A percentile compares a stretch with the other conserved stretches of the same genome.
These are phyloP conservation scores for Closterium sp. DNA, from an alignment of 139 green algal genomes.

Conservation along the genomic window DNA sequence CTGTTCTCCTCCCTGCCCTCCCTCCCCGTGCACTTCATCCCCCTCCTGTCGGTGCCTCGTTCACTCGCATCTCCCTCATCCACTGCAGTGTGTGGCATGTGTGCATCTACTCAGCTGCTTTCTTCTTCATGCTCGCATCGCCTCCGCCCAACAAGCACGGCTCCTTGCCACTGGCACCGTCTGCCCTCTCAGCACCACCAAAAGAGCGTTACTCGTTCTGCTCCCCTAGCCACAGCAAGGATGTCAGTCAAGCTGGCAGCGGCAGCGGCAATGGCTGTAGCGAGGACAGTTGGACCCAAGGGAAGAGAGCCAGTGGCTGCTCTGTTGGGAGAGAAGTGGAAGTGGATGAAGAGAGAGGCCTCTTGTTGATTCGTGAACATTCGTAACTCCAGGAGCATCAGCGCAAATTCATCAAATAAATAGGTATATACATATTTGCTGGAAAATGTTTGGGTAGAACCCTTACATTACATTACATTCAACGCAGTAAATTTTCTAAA, in stretches of 20 bases:
- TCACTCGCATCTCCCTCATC: too few relatives aligned
- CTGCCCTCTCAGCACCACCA: neutral
- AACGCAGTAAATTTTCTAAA: too few relatives aligned
- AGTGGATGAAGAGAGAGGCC: neutral
- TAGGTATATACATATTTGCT: too few relatives aligned
- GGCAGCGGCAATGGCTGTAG: neutral
- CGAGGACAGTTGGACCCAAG: neutral
- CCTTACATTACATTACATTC: too few relatives aligned
- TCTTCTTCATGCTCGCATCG: conserved; percentile 26
- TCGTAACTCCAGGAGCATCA: neutral
- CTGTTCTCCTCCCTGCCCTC: too few relatives aligned
- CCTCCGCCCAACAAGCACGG: neutral
- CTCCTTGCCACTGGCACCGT: neutral
- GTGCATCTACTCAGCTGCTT: conserved; percentile 28
- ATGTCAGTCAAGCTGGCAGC: neutral
- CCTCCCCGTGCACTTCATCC: too few relatives aligned
- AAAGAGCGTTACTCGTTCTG: neutral
- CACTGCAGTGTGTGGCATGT: conserved; percentile 34
- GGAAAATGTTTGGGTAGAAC: too few relatives aligned
- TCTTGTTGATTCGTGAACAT: neutral
- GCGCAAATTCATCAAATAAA: too few relatives aligned
- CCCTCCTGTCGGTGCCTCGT: too few relatives aligned
- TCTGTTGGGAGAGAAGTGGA: neutral
- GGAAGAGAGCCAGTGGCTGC: neutral
- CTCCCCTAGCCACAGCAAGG: neutral